Evolutionary conservation across 1,284 basidiomycete genomes (phyloP).

Genomic region (Veloboletus limbatus): DNA sequence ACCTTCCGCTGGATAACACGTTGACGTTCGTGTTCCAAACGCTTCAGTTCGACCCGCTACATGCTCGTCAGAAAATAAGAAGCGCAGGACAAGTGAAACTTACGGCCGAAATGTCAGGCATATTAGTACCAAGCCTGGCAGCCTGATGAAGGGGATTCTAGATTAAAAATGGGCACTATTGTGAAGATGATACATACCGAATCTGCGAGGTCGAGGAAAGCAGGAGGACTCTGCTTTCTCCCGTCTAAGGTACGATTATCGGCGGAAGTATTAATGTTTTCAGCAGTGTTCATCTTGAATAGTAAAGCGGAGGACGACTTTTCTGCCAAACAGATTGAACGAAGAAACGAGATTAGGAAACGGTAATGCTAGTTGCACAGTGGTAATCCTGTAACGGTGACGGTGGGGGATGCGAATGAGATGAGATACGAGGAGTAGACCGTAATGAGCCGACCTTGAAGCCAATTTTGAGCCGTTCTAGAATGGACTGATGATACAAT

Average conservation of each 20-base stretch:
- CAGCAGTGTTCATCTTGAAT: constrained; percentile 64
- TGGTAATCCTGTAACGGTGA: constrained; percentile 48
- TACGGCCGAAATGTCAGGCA: constrained; percentile 77
- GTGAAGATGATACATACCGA: constrained; percentile 55
- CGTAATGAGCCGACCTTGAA: constrained; percentile 52
- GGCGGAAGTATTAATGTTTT: constrained; percentile 67
- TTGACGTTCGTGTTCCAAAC: constrained; percentile 87
- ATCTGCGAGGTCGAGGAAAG: constrained; percentile 86
- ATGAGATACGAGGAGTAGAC: background rate
- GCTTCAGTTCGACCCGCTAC: constrained; percentile 86
- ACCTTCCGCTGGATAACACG: constrained; percentile 80
- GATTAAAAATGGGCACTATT: constrained; percentile 22
- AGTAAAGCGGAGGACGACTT: constrained; percentile 43
- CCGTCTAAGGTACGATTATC: constrained; percentile 68
- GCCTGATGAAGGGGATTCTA: constrained; percentile 44
- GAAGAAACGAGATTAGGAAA: constrained; percentile 55
- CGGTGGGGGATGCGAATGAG: constrained; percentile 12
- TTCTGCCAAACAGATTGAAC: constrained; percentile 51
- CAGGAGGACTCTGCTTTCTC: constrained; percentile 80
- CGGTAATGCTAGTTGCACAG: constrained; percentile 67
- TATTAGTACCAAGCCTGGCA: constrained; percentile 78
- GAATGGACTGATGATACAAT: constrained; percentile 75
- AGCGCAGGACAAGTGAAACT: constrained; percentile 33
- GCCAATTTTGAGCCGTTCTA: constrained; percentile 75
- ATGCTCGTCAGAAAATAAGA: constrained; percentile 4